Base-by-base conservation (phyloP, 257 asterid species). In the Schizonepeta tenuifolia region DNA sequence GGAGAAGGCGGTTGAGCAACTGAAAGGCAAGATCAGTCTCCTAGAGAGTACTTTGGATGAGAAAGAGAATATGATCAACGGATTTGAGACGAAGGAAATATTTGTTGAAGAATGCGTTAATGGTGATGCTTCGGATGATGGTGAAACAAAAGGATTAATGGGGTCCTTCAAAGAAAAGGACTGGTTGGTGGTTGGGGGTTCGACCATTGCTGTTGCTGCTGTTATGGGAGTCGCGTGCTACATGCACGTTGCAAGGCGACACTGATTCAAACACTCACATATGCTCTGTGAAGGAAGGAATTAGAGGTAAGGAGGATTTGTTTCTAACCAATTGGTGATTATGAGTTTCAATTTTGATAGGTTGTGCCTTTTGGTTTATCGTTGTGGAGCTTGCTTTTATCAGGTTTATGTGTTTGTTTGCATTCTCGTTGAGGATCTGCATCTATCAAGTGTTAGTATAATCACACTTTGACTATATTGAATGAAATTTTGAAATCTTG, bases 291-390 rank as follows among this genome's bases (percentile, higher is more conserved):
- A n/a, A 21, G 74, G 72, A 59, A 64, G 77, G 51, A 68, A 59
- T 69, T 74, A 56, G 79, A 75, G 74, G 72, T 71, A 69, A 69
- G 77, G 71, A 72, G 70, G 64, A 44, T 47, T 70, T 74, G 72
- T 57, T 66, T 76, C 78, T 81, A 65, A 67, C 74, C 63, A 50
- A 53, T 24, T 36, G 68, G 70, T 44, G 71, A 55, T 57, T 75
- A 51, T 33, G 79, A 77, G 73, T 76, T 74, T 79, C 86, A 79
- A 69, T 90, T 90, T 90, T 90, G 95, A 75, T 81, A 79, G 80
- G 10, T 71, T 71, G 58, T 47, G 51, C 33, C 58, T 75, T 75
- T 64, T 69, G 72, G 78, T 68, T 79, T 77, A 71, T 70, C 35
- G 60, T 77, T 78, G 55, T 72, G 63, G 36, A 58, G 81, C 63